These are phyloP conservation scores for Cercospora janseana DNA, from an alignment of 2,329 filamentous ascomycete species.

Conservation along the genomic window DNA sequence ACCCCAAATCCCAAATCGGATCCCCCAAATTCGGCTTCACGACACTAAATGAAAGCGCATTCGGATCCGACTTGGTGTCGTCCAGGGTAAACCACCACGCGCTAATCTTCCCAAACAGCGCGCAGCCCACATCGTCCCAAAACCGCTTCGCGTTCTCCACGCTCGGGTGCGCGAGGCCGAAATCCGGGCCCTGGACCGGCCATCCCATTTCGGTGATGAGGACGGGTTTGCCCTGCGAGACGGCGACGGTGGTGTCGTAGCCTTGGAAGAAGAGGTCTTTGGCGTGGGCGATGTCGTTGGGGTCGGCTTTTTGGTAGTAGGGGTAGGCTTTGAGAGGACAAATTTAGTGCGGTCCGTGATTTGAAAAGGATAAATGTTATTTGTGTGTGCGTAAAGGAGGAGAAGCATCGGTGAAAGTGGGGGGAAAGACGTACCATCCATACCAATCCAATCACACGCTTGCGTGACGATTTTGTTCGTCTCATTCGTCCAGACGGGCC, in stretches of 20 bases:
- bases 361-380: not conserved
- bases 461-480: conserved; percentile 69
- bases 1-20: conserved; percentile 23
- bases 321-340: conserved; percentile 56
- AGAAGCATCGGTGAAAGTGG: not conserved
- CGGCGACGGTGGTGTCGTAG: conserved; percentile 58
- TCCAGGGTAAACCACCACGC: conserved; percentile 62
- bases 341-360: not conserved
- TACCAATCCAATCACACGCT: conserved; percentile 72
- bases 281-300: conserved; percentile 64
- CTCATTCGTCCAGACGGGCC: conserved; percentile 53
- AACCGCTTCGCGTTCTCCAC: conserved; percentile 69
- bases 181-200: conserved; percentile 67
- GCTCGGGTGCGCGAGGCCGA: conserved; percentile 62
- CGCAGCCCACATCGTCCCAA: conserved; percentile 77
- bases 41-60: conserved; percentile 22
- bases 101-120: conserved; percentile 57
- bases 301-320: conserved; percentile 71
- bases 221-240: conserved; percentile 65
- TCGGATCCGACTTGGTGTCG: not conserved
- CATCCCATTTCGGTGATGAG: conserved; percentile 89
- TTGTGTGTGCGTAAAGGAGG: not conserved
- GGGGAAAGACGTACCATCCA: conserved; percentile 57
- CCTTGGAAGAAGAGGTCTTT: conserved; percentile 67
- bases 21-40: conserved; percentile 40